Base-by-base conservation (phyloP, 2,329 filamentous ascomycete genomes). In the Penicillium sclerotiorum region DNA sequence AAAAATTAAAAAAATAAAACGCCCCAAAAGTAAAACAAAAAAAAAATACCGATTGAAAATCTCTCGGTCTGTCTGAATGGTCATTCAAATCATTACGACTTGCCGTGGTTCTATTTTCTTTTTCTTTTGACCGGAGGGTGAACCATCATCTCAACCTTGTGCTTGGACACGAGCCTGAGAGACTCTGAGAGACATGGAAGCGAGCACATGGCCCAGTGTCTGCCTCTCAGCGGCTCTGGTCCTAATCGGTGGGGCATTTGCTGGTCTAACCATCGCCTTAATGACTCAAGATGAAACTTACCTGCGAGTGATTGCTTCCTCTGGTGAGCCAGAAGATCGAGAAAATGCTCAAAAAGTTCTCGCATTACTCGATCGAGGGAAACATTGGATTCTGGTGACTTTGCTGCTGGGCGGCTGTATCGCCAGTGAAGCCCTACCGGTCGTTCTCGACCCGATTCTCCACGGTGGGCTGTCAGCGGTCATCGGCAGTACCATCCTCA, bases 311-410 rank as follows among this genome's bases (percentile, higher is more conserved):
- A 87, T 97, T 56, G 86, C 90, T 45, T 85, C 86, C 36, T 94
- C 94, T 47, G 85, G 88, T 36, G 86, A 89, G 71, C 89, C 89
- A 49, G 78, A 85, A 18, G 92, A 97, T 73, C 86, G 86, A 64
- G 89, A 85, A 66, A 90, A 96, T 66, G 93, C 93, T 1, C 82
- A 81, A 49, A 86, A 83, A 56, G 93, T 97, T 8, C 80, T 93
- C 60, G 79, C 83, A 36, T 77, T 97, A 21, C 75, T 97, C 47
- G 84, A 89, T 57, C 88, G 83, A 63, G 93, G 94, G 63, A 97
- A 97, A 71, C 93, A 97, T 73, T 97, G 93, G 93, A 92, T 97
- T 17, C 77, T 97, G 49, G 93, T 97, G 46, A 96, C 93, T 1
- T 76, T 97, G 18, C 81, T 97, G 4, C 77, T 97, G 45, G 90